A percentile compares a stretch with the other conserved stretches of the same genome.
These are phyloP conservation scores for Aphanomyces invadans DNA, from an alignment of 352 stramenopile species.

Conservation along the genomic window DNA sequence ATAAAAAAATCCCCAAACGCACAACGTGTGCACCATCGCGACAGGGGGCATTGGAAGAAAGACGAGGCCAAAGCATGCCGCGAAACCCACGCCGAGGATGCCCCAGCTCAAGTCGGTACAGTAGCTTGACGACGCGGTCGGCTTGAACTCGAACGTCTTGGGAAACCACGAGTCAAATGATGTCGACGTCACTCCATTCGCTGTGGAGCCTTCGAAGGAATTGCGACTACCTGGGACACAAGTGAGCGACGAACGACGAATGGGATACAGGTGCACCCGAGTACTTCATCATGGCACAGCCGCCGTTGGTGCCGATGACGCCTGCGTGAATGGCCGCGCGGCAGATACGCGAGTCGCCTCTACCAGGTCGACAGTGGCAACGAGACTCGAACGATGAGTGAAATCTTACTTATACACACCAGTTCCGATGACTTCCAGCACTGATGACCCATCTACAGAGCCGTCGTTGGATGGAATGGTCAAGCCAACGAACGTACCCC, in stretches of 20 bases:
- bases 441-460: constrained; percentile 52
- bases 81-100: constrained; percentile 43
- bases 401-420: constrained; percentile 40
- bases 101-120: constrained; percentile 71
- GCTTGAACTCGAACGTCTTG: constrained; percentile 66
- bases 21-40: constrained; percentile 46
- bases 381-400: not conserved
- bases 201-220: constrained; percentile 38
- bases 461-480: not conserved
- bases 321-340: constrained; percentile 69
- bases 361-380: constrained; percentile 19
- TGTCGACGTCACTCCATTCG: constrained; percentile 43
- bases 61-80: constrained; percentile 39
- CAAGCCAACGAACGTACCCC: constrained; percentile 33
- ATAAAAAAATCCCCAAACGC: constrained; percentile 69
- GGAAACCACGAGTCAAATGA: constrained; percentile 69
- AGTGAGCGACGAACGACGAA: not conserved
- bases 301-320: constrained; percentile 55
- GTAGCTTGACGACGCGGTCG: constrained; percentile 38
- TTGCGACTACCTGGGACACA: constrained; percentile 34
- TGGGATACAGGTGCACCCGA: constrained; percentile 27
- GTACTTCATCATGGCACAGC: constrained; percentile 57
- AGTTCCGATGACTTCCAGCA: constrained; percentile 59
- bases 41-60: constrained; percentile 38
- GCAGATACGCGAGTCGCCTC: constrained; percentile 72